phyloP scores from a whole-genome alignment of 2,329 filamentous ascomycete genomes.

The Huntiella savannae region DNA sequence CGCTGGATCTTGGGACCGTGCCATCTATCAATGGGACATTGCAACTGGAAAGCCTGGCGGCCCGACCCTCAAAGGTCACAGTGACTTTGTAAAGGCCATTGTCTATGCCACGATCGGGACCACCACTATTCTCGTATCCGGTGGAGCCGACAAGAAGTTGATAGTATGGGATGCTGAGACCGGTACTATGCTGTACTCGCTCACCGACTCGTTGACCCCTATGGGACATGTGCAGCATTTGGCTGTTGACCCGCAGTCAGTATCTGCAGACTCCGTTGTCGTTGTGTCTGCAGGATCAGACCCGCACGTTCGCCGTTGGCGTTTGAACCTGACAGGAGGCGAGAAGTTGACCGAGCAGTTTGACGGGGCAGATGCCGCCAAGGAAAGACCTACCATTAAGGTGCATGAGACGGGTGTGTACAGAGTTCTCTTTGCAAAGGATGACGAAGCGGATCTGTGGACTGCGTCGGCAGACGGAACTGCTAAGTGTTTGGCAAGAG shows the following conservation, averaged over 20 bases:
- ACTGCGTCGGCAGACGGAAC: conserved; percentile 85
- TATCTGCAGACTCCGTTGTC: conserved; percentile 23
- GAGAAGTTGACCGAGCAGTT: conserved; percentile 34
- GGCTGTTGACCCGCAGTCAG: conserved; percentile 48
- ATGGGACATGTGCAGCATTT: conserved; percentile 70
- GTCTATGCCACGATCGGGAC: conserved; percentile 40
- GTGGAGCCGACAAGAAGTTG: conserved; percentile 60
- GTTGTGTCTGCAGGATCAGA: conserved; percentile 70
- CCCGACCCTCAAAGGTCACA: conserved; percentile 55
- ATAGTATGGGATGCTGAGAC: conserved; percentile 63
- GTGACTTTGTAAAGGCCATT: conserved; percentile 80
- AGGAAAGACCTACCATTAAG: conserved; percentile 35
- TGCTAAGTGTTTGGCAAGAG: conserved; percentile 56
- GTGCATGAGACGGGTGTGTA: conserved; percentile 88
- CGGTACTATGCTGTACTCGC: conserved; percentile 49
- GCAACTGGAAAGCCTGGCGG: conserved; percentile 29
- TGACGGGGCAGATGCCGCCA: conserved; percentile 21
- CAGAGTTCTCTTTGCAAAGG: conserved; percentile 50
- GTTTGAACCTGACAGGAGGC: conserved; percentile 31
- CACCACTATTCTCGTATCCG: conserved; percentile 49
- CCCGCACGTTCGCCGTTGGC: conserved; percentile 62
- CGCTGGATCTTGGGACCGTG: conserved; percentile 88
- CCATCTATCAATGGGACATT: conserved; percentile 68
- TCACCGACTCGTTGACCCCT: conserved; percentile 52
- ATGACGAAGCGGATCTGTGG: conserved; percentile 59